A percentile compares a stretch with the other conserved stretches of the same genome.
These are phyloP conservation scores for Cunninghamia lanceolata DNA, from an alignment of 75 land plant species.

Conservation along the genomic window DNA sequence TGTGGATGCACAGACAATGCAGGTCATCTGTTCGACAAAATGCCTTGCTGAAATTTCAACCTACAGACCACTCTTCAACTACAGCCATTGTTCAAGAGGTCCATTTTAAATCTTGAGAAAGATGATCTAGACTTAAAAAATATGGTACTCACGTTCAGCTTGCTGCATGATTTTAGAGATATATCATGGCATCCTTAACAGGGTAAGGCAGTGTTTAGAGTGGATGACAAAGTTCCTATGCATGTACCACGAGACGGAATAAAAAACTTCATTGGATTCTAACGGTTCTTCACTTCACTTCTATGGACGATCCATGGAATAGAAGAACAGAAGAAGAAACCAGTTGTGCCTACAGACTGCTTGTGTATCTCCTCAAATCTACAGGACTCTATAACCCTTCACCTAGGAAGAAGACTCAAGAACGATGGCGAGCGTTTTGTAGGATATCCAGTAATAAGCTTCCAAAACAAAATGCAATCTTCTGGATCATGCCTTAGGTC, in stretches of 20 bases:
- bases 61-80: slow-evolving; percentile 17
- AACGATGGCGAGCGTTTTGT: not conserved
- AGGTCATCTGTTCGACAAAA: no score
- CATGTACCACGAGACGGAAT: no score
- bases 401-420: not conserved
- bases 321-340: not conserved
- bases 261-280: no score
- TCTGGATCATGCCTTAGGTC: no score
- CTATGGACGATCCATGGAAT: slow-evolving; percentile 17
- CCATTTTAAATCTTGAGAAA: slow-evolving; percentile 11
- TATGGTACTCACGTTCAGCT: slow-evolving; percentile 7
- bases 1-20: no score
- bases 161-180: slow-evolving; percentile 23
- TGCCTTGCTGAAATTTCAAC: no score
- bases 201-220: no score
- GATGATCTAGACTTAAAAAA: slow-evolving; percentile 22
- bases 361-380: not conserved
- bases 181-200: slow-evolving; percentile 40
- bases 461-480: not conserved
- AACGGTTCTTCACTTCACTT: not conserved
- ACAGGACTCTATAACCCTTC: not conserved
- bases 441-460: not conserved
- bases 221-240: no score
- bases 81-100: slow-evolving; percentile 40
- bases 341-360: not conserved